A percentile compares a stretch with the other conserved stretches of the same genome.
Evolutionary conservation across 169 alveolate species (phyloP).

Genomic region (Besnoitia besnoiti): DNA sequence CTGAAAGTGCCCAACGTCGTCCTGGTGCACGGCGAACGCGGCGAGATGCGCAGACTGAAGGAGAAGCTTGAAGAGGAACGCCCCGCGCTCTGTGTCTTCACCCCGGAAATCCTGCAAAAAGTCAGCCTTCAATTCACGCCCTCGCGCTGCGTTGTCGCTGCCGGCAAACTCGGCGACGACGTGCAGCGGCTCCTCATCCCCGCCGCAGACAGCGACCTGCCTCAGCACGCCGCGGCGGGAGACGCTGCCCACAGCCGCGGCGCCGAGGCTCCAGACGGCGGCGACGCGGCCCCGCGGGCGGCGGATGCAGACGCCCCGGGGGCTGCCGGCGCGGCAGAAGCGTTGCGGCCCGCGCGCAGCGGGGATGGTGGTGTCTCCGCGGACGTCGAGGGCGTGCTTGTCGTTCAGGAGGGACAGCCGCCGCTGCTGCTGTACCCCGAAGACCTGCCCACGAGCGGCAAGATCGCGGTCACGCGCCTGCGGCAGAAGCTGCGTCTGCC

Average conservation of each 20-base stretch:
- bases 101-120: slow-evolving; percentile 68
- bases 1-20: slow-evolving; percentile 59
- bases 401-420: slow-evolving; percentile 29
- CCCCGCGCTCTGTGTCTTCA: slow-evolving; percentile 62
- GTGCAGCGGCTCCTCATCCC: neutral
- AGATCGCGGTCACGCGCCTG: neutral
- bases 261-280: too few species aligned
- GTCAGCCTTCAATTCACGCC: slow-evolving; percentile 41
- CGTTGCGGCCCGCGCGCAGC: neutral
- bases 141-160: neutral
- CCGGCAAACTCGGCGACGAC: slow-evolving; percentile 14
- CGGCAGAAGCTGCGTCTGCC: slow-evolving; percentile 22
- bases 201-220: neutral
- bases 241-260: too few species aligned
- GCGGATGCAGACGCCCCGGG: neutral
- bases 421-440: slow-evolving; percentile 42
- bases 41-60: slow-evolving; percentile 48
- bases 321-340: neutral
- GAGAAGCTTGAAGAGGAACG: slow-evolving; percentile 36
- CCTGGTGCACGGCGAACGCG: slow-evolving; percentile 68
- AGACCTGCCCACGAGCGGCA: neutral
- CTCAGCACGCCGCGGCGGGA: too few species aligned
- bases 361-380: neutral
- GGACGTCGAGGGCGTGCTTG: slow-evolving; percentile 8
- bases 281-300: too few species aligned